Conservation (phyloP, 257 asterid genomes). For the Penstemon newberryi region DNA sequence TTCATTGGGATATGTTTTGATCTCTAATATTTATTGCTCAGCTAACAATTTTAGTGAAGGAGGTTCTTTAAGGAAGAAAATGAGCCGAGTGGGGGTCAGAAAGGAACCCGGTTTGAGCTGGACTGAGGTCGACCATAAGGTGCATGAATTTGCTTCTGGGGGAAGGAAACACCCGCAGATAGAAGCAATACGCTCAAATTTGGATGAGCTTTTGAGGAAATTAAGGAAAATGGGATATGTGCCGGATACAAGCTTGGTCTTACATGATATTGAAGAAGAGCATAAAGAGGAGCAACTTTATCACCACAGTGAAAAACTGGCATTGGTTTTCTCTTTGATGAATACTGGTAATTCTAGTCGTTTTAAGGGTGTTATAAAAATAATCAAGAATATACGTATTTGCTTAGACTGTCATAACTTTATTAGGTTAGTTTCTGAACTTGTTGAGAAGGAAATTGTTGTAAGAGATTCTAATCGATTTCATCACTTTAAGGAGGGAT, state of each 20-base stretch:
- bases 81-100: slow-evolving; percentile 53
- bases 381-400: slow-evolving; percentile 62
- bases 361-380: slow-evolving; percentile 40
- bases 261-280: slow-evolving; percentile 82
- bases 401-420: slow-evolving; percentile 86
- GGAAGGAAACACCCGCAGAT: slow-evolving; percentile 55
- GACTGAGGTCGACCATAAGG: slow-evolving; percentile 53
- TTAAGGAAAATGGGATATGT: slow-evolving; percentile 50
- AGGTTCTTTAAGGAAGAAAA: slow-evolving; percentile 47
- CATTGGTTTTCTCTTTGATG: slow-evolving; percentile 70
- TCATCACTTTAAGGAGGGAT: slow-evolving; percentile 68
- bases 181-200: slow-evolving; percentile 45
- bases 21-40: slow-evolving; percentile 64
- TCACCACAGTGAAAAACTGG: slow-evolving; percentile 88
- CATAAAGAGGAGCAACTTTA: slow-evolving; percentile 84
- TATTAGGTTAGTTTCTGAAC: slow-evolving; percentile 64
- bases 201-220: slow-evolving; percentile 39
- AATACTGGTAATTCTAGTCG: slow-evolving; percentile 27
- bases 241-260: slow-evolving; percentile 53
- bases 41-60: slow-evolving; percentile 49
- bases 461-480: slow-evolving; percentile 82
- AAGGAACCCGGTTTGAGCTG: slow-evolving; percentile 90
- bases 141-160: slow-evolving; percentile 83
- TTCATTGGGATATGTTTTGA: slow-evolving; percentile 69
- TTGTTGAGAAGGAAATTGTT: slow-evolving; percentile 51